A percentile compares a stretch with the other conserved stretches of the same genome.
phyloP scores from a whole-genome alignment of 208 protist species.

The Crithidia bombi region DNA sequence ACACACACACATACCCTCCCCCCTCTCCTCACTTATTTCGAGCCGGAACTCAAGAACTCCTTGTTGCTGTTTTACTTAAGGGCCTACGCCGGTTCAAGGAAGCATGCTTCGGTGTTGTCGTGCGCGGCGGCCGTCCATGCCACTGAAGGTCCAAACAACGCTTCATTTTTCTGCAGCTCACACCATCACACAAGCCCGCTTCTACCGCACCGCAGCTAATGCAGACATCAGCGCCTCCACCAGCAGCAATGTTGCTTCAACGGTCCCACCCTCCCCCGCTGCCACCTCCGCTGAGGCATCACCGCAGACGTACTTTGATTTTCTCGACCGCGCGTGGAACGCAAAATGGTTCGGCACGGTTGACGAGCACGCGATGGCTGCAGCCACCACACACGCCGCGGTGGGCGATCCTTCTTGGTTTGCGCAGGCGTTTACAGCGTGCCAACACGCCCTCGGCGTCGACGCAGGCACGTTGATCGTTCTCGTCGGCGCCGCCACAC shows the following conservation, averaged over 20 bases:
- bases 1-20: no score
- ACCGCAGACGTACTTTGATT: conserved; percentile 57
- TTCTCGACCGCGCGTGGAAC: conserved; percentile 67
- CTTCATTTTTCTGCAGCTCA: not conserved
- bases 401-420: conserved; percentile 36
- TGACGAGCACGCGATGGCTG: conserved; percentile 30
- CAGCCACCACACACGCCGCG: conserved; percentile 9
- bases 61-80: not conserved
- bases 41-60: no score
- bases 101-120: conserved; percentile 23
- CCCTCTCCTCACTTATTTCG: no score
- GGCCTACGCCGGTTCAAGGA: not conserved
- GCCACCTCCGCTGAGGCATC: not conserved
- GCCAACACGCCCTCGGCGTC: conserved; percentile 49
- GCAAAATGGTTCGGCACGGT: conserved; percentile 74
- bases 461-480: conserved; percentile 63
- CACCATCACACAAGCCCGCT: not conserved
- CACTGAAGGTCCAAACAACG: not conserved
- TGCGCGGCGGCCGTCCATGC: not conserved
- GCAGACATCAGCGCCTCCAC: not conserved
- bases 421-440: conserved; percentile 45
- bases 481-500: conserved; percentile 54
- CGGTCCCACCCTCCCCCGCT: not conserved
- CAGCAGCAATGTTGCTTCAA: not conserved
- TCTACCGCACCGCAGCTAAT: not conserved